Evolutionary conservation across 2,329 filamentous ascomycete genomes (phyloP), one percentile per base, ranked within the genome.

Genomic region (Cladobotryum mycophilum): DNA sequence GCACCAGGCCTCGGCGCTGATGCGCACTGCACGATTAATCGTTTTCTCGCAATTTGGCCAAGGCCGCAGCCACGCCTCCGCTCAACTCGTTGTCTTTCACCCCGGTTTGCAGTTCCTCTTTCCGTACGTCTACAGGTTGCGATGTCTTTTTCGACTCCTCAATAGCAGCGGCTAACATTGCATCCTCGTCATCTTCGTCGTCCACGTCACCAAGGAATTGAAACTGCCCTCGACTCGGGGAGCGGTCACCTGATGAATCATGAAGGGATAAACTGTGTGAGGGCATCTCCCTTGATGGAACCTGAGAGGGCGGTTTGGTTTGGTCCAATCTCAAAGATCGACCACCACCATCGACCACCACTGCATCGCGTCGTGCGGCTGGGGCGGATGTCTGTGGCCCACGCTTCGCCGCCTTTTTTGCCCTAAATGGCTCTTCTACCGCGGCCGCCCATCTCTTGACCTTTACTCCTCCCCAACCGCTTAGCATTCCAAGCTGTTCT

Each of bases 391-490:
- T 55, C 43, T 61, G 62, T 41, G 61, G 52, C 20, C 56, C 57
- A 35, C 67, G 59, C 62, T 73, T 88, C n/a, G 78, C 80, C 2
- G 87, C 80, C 61, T 85, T 86, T 60, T 84, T 82, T 5, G 86
- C 82, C 52, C 89, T 75, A 60, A 97, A 96, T 0, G 89, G 89
- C 68, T 95, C 90, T 53, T 89, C 81, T 1, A 96, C 86, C 9
- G 87, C 86, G 51, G 76, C 79, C 58, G 80, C 85, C 92, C 92
- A 97, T 52, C 83, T 81, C 67, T 87, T 86, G 18, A 96, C 89
- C 69, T 99, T 99, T 72, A 89, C 90, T 69, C 95, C 89, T 34
- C 93, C 93, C 91, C 91, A 99, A 1, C 93, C 93, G 30, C 85
- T 80, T n/a, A 99, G 82, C 55, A 88, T 73, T 13, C 84, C 82